Base-by-base conservation (phyloP, 768 basidiomycete species). In the Trametes sanguinea region DNA sequence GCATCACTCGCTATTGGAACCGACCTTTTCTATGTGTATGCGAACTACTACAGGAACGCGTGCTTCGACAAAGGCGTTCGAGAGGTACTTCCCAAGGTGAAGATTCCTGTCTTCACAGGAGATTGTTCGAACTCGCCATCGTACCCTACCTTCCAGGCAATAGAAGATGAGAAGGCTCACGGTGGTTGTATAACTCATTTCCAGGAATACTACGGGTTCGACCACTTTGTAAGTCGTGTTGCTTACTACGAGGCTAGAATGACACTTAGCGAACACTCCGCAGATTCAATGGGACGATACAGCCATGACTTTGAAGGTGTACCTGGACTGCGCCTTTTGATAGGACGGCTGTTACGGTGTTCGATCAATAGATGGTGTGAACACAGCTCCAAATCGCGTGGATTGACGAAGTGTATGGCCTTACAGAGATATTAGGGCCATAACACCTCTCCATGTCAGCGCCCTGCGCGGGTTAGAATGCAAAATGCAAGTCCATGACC, bases 181-280 rank as follows among this genome's bases (percentile, higher is more conserved):
- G 58, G 66, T 0, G 62, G 63, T 14, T 48, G 66, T 4, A 50
- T 42, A 9, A 63, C 72, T 32, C 32, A 56, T 16, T 62, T 62
- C 43, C 58, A 63, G 50, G 16, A 63, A 8, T 43, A 68, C 3
- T 17, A 60, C 1, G 68, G 67, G 2, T 32, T 54, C 11, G 71
- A 71, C 56, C 72, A 72, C 57, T 73, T 71, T 37, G 72, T 72
- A 45, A 40, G 72, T 68, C n/a, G 43, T 44, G 8, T 17, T 11
- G n/a, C n/a, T 44, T 16, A 44, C 43, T 8, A n/a, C n/a, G n/a
- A n/a, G n/a, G n/a, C n/a, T n/a, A n/a, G n/a, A n/a, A n/a, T n/a
- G n/a, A n/a, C n/a, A n/a, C n/a, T n/a, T n/a, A n/a, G n/a, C n/a
- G 10, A 44, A n/a, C 43, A 10, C n/a, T 17, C 43, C 16, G 8